Conservation (phyloP, 306 rosid genomes). For the Prunus kanzakura region DNA sequence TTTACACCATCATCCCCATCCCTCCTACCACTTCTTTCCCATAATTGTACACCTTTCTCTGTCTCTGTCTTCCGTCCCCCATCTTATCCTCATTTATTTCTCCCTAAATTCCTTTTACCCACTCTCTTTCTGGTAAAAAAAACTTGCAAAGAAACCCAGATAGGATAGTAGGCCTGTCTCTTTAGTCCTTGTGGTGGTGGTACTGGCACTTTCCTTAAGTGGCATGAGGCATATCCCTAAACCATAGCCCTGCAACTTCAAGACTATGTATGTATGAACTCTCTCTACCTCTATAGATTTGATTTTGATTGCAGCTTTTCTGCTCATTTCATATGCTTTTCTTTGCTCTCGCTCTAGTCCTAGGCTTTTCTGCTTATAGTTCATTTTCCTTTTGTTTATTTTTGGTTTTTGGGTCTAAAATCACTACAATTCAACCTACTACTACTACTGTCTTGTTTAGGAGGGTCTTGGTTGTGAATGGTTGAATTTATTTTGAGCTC, state of each 20-base stretch:
- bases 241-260: constrained; percentile 26
- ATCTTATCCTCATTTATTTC: constrained; percentile 41
- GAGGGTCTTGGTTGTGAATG: constrained; percentile 10
- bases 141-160: constrained; percentile 19
- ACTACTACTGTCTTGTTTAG: not conserved
- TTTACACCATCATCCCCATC: constrained; percentile 36
- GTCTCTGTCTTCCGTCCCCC: constrained; percentile 21
- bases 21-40: constrained; percentile 29
- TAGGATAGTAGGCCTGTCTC: not conserved
- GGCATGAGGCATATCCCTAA: constrained; percentile 13
- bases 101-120: constrained; percentile 30
- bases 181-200: constrained; percentile 25
- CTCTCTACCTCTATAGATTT: constrained; percentile 20
- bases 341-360: not conserved
- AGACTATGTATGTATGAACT: constrained; percentile 33
- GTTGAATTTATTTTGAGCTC: not conserved
- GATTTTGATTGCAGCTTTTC: constrained; percentile 10
- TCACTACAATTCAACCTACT: not conserved
- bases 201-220: constrained; percentile 14
- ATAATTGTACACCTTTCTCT: constrained; percentile 13
- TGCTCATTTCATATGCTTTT: not conserved
- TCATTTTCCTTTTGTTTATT: not conserved
- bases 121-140: constrained; percentile 34
- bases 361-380: not conserved
- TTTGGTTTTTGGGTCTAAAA: not conserved